Percentiles rank a stretch among this genome's conserved stretches.
Evolutionary conservation across 352 stramenopile genomes (phyloP).

Genomic region (Salisapilia sapeloensis): DNA sequence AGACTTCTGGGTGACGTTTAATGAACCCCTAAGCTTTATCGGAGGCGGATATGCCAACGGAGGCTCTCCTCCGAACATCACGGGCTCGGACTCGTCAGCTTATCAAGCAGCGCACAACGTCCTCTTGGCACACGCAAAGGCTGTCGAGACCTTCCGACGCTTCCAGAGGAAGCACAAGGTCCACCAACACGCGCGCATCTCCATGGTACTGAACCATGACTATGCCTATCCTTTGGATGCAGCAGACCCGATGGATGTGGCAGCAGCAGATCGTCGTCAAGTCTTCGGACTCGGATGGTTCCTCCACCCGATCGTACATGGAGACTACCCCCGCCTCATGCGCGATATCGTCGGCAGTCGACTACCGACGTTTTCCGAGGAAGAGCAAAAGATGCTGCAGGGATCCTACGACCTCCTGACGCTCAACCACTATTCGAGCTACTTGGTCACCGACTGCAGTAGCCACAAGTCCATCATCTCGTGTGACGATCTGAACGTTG

Average conservation of each 20-base stretch:
- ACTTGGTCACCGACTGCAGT: conserved; percentile 27
- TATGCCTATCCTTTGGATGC: conserved; percentile 37
- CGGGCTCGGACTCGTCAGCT: conserved; percentile 11
- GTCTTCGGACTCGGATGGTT: conserved; percentile 71
- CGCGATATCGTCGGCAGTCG: conserved; percentile 25
- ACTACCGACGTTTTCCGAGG: conserved; percentile 51
- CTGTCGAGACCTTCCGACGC: conserved; percentile 66
- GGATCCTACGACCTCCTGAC: conserved; percentile 71
- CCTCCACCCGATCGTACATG: conserved; percentile 47
- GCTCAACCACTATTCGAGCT: conserved; percentile 73
- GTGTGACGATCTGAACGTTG: conserved; percentile 12
- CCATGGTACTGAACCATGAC: conserved; percentile 78
- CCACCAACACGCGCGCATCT: conserved; percentile 53
- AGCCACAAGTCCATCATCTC: conserved; percentile 10
- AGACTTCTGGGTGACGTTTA: conserved; percentile 89
- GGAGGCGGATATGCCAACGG: conserved; percentile 35
- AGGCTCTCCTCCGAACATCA: conserved; percentile 13
- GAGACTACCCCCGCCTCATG: conserved; percentile 76
- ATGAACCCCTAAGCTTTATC: conserved; percentile 79
- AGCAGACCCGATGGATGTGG: conserved; percentile 4
- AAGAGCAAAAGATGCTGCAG: conserved; percentile 25
- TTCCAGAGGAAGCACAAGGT: conserved; percentile 9
- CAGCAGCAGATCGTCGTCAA: conserved; percentile 35
- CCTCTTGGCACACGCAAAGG: conserved; percentile 72
- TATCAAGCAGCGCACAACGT: conserved; percentile 74